Percentiles rank a stretch among this genome's conserved stretches.
These are phyloP conservation scores for Alectoria sarmentosa DNA, from an alignment of 495 filamentous ascomycete genomes.

Conservation along the genomic window DNA sequence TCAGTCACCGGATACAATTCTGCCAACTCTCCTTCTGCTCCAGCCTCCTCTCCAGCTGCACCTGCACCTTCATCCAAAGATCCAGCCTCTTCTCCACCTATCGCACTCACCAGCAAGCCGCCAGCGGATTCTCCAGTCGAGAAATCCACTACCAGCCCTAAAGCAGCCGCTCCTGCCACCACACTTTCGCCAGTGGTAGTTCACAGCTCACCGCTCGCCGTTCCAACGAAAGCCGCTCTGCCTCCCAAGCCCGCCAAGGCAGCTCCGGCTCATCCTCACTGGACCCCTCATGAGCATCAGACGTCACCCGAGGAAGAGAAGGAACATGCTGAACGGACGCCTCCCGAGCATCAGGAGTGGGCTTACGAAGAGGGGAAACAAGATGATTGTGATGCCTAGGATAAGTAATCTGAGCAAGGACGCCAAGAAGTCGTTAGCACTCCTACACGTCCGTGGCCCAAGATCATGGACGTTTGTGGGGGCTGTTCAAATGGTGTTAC, in stretches of 20 bases:
- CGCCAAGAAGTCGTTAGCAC: background rate
- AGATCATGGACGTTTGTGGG: background rate
- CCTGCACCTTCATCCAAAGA: background rate
- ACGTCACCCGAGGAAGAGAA: background rate
- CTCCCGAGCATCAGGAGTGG: background rate
- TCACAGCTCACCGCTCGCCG: background rate
- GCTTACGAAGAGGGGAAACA: background rate
- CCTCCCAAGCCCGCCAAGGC: background rate
- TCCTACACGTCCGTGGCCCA: background rate
- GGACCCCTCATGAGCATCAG: background rate
- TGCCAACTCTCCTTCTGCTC: constrained; percentile 27
- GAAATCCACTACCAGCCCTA: background rate
- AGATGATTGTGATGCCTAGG: background rate
- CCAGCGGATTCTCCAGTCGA: background rate
- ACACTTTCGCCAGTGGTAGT: background rate
- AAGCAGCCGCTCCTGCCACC: background rate
- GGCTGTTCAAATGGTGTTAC: background rate
- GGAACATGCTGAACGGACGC: background rate
- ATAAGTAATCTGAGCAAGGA: background rate
- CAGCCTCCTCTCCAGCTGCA: constrained; percentile 3
- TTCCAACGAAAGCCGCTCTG: background rate
- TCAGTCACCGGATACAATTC: constrained; percentile 10
- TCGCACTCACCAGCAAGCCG: background rate
- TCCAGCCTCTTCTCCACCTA: background rate
- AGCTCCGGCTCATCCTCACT: constrained; percentile 1